These are phyloP conservation scores for Fusarium sp. DNA, from an alignment of 2,329 filamentous ascomycete species.

Conservation along the genomic window DNA sequence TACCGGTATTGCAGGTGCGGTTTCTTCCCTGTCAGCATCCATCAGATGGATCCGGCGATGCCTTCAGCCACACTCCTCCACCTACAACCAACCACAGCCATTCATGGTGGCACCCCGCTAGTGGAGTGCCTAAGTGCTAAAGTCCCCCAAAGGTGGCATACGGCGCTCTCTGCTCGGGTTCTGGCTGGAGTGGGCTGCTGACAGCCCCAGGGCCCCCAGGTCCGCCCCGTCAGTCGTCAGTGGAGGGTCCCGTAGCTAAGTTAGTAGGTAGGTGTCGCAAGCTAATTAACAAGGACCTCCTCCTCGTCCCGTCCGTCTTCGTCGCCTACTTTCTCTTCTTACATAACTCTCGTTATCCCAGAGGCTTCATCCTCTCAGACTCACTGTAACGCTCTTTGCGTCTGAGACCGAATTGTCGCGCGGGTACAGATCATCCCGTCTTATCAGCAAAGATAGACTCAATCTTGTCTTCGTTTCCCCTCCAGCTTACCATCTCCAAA, in stretches of 20 bases:
- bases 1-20: neutral
- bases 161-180: slow-evolving; percentile 8
- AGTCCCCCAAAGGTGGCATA: slow-evolving; percentile 9
- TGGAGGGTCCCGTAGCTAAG: slow-evolving; percentile 13
- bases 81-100: slow-evolving; percentile 16
- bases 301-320: slow-evolving; percentile 12
- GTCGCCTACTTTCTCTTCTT: slow-evolving; percentile 14
- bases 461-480: slow-evolving; percentile 10
- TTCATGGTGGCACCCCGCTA: neutral
- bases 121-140: slow-evolving; percentile 1
- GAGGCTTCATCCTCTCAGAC: slow-evolving; percentile 18
- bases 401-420: slow-evolving; percentile 16
- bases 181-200: neutral
- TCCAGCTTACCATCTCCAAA: slow-evolving; percentile 11
- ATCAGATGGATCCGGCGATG: slow-evolving; percentile 21
- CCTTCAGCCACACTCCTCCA: slow-evolving; percentile 14
- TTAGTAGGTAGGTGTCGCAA: slow-evolving; percentile 19
- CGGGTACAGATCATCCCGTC: neutral
- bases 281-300: slow-evolving; percentile 36
- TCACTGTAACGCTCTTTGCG: slow-evolving; percentile 7
- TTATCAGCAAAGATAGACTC: neutral
- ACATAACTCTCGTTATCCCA: slow-evolving; percentile 17
- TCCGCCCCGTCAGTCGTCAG: neutral
- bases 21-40: slow-evolving; percentile 13
- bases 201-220: neutral